phyloP scores from a whole-genome alignment of 768 basidiomycete species.

The Phaeolepiota aurea region DNA sequence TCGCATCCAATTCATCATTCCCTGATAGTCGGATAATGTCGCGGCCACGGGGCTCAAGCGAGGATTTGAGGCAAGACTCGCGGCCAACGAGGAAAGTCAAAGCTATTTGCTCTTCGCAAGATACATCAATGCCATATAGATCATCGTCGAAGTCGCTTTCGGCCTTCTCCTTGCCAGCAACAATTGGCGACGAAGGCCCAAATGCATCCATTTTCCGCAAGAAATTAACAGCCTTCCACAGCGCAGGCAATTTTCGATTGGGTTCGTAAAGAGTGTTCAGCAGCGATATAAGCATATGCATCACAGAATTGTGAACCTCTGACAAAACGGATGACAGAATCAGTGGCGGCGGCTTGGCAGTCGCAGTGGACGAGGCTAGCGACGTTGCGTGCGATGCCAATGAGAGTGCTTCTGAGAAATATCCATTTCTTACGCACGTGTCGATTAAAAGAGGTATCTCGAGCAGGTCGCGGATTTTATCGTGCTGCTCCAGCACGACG shows the following conservation, averaged over 20 bases:
- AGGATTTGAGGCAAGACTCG: slow-evolving; percentile 49
- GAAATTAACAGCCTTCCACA: slow-evolving; percentile 88
- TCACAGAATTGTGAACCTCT: slow-evolving; percentile 60
- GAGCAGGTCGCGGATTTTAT: slow-evolving; percentile 86
- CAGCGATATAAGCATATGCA: slow-evolving; percentile 72
- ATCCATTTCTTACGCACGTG: slow-evolving; percentile 87
- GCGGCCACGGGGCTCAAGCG: slow-evolving; percentile 45
- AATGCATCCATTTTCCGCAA: slow-evolving; percentile 76
- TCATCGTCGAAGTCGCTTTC: slow-evolving; percentile 14
- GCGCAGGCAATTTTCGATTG: slow-evolving; percentile 72
- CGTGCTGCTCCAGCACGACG: slow-evolving; percentile 88
- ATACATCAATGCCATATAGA: slow-evolving; percentile 20
- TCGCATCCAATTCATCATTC: slow-evolving; percentile 36
- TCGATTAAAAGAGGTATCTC: slow-evolving; percentile 89
- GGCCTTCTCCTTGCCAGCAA: not conserved
- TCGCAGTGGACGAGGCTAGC: slow-evolving; percentile 33
- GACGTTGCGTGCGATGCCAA: slow-evolving; percentile 64
- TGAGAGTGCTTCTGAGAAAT: slow-evolving; percentile 87
- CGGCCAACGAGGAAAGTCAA: slow-evolving; percentile 72
- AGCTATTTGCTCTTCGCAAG: slow-evolving; percentile 71
- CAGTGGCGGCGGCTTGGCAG: slow-evolving; percentile 29
- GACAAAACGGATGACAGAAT: slow-evolving; percentile 55
- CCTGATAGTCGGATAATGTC: slow-evolving; percentile 31
- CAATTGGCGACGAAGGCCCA: slow-evolving; percentile 19
- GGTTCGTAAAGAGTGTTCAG: slow-evolving; percentile 75